Percentiles rank a stretch among this genome's conserved stretches.
Evolutionary conservation across 495 filamentous ascomycete species (phyloP).

Genomic region (Corynascus novoguineensis): DNA sequence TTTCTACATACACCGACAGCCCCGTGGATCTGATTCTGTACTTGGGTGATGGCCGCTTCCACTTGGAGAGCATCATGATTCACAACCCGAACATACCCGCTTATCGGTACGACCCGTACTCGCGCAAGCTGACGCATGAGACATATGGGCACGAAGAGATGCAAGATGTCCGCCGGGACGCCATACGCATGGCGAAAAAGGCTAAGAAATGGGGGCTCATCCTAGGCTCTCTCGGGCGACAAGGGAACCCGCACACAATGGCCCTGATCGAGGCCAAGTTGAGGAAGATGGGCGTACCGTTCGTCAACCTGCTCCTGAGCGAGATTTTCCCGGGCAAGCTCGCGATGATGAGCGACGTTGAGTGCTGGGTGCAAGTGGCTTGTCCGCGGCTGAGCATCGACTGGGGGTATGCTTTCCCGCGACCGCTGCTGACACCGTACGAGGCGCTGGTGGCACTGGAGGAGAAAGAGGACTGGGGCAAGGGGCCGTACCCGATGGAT

Average conservation of each 20-base stretch:
- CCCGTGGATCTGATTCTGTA: constrained; percentile 79
- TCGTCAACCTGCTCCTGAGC: constrained; percentile 75
- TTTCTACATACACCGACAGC: constrained; percentile 44
- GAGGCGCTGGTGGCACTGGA: constrained; percentile 87
- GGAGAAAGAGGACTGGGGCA: constrained; percentile 68
- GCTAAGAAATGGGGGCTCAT: constrained; percentile 93
- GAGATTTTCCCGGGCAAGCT: constrained; percentile 97
- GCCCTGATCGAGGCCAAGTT: constrained; percentile 74
- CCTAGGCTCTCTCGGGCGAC: constrained; percentile 81
- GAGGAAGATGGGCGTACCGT: constrained; percentile 60
- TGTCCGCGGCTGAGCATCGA: constrained; percentile 94
- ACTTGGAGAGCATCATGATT: constrained; percentile 97
- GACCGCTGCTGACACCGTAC: constrained; percentile 86
- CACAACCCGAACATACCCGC: constrained; percentile 86
- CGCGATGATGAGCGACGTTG: constrained; percentile 84
- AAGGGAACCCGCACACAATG: constrained; percentile 94
- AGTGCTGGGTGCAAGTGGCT: constrained; percentile 96
- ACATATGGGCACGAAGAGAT: constrained; percentile 86
- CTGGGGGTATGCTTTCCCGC: constrained; percentile 94
- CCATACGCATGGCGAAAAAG: constrained; percentile 64
- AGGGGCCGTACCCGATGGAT: constrained; percentile 92
- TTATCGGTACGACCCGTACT: constrained; percentile 97
- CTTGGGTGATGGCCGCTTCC: constrained; percentile 92
- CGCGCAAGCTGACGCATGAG: constrained; percentile 82
- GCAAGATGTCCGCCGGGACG: constrained; percentile 69